These are phyloP conservation scores for Achaetomiella virescens DNA, from an alignment of 495 filamentous ascomycete genomes.

Conservation along the genomic window DNA sequence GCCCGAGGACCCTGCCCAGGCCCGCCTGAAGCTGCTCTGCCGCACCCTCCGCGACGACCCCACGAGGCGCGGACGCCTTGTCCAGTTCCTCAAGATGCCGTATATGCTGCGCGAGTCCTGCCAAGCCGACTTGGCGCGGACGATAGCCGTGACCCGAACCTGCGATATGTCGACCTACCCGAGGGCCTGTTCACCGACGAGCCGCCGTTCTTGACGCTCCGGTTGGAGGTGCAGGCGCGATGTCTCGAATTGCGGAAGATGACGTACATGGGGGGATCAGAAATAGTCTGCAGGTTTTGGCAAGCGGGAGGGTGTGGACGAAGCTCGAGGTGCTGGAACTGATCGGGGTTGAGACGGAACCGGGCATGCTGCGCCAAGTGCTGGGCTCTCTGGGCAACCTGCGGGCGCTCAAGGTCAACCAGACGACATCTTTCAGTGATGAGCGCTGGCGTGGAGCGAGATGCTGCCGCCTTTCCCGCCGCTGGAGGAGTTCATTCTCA, in stretches of 20 bases:
- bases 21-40: constrained; percentile 70
- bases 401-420: constrained; percentile 62
- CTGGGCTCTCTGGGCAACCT: constrained; percentile 60
- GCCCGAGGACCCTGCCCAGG: constrained; percentile 68
- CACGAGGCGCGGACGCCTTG: constrained; percentile 53
- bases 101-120: constrained; percentile 92
- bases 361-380: constrained; percentile 60
- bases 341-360: constrained; percentile 64
- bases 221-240: constrained; percentile 74
- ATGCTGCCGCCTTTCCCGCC: constrained; percentile 62
- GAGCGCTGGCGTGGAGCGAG: constrained; percentile 58
- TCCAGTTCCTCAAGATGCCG: constrained; percentile 80
- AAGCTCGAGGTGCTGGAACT: constrained; percentile 78
- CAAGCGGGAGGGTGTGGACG: constrained; percentile 61
- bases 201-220: constrained; percentile 61
- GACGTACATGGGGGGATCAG: constrained; percentile 72
- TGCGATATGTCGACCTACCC: constrained; percentile 87
- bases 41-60: constrained; percentile 71
- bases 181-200: constrained; percentile 82
- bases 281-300: constrained; percentile 68
- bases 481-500: constrained; percentile 61
- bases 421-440: constrained; percentile 66
- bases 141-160: constrained; percentile 75
- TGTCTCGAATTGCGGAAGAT: constrained; percentile 84
- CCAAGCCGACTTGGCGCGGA: constrained; percentile 77